Base-by-base conservation (phyloP, 1,284 basidiomycete species). In the Bjerkandera adusta region DNA sequence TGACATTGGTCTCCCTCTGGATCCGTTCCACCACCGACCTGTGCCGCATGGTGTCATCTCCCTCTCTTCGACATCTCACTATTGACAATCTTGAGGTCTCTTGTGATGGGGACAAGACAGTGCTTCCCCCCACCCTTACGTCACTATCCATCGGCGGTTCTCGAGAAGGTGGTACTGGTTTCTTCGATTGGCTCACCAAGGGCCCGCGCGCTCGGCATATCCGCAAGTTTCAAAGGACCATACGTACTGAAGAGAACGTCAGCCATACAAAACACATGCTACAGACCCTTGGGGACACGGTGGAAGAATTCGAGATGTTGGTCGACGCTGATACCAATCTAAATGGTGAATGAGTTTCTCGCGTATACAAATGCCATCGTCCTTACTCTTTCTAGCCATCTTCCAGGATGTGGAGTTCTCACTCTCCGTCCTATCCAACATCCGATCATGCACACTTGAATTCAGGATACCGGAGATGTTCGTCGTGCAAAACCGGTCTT, bases 401-500 rank as follows among this genome's bases (percentile, higher is more conserved):
- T 50, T 59, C 25, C n/a, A 38, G 8, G 49, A 45, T 1, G 26
- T 38, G 5, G 45, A 43, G 4, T 49, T 61, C 22, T 49, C 42
- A 2, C 44, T 60, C 3, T 20, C 26, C 3, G 7, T 39, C 11
- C 58, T 54, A 38, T 18, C 30, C 1, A 44, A 33, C 5, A 45
- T 63, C 2, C 54, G 49, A n/a, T 26, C 45, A 8, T 58, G 57
- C 36, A 41, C 27, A 4, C 32, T 63, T 4, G 44, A 45, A 1
- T 55, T 63, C 42, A 48, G 50, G 13, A 47, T 58, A 37, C 50
- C 47, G 20, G 61, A 60, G 48, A 63, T 63, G 61, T 59, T 54
- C 43, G 58, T 60, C 16, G 36, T 50, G 3, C 47, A 52, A 15
- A 52, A 49, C 48, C 44, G 49, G 24, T 58, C 61, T 36, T 54